These are phyloP conservation scores for Ophiostoma himal-ulmi DNA, from an alignment of 2,329 filamentous ascomycete species.

Conservation along the genomic window DNA sequence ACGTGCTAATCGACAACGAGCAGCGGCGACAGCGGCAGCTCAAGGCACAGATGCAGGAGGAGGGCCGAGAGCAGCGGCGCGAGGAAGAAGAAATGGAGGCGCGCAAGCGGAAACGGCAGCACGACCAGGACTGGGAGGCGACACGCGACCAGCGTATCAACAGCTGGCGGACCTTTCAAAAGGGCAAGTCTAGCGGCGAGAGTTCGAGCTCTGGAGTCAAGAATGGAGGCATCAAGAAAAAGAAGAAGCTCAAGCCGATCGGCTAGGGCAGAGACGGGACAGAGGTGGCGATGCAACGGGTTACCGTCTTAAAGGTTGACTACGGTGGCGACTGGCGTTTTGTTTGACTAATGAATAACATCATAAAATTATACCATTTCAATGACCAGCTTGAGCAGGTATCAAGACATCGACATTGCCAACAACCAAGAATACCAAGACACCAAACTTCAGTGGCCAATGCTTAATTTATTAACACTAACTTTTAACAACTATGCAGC, in stretches of 20 bases:
- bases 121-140: constrained; percentile 92
- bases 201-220: constrained; percentile 31
- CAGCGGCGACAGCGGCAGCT: constrained; percentile 74
- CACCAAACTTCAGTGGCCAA: too few relatives aligned
- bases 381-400: neutral
- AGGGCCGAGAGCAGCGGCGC: constrained; percentile 80
- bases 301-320: neutral
- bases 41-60: constrained; percentile 94
- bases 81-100: constrained; percentile 78
- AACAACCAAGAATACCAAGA: too few relatives aligned
- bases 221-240: constrained; percentile 45
- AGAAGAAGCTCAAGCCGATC: constrained; percentile 63
- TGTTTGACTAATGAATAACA: neutral
- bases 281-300: neutral
- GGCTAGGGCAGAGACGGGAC: constrained; percentile 31
- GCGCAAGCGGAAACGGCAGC: constrained; percentile 79
- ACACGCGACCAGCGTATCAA: constrained; percentile 85
- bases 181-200: constrained; percentile 40
- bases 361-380: neutral
- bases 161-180: constrained; percentile 90
- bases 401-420: too few relatives aligned
- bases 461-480: too few relatives aligned
- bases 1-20: constrained; percentile 90
- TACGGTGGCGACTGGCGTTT: neutral
- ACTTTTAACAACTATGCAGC: neutral